Base-by-base conservation (phyloP, 2,329 filamentous ascomycete genomes). In the Emmonsiellopsis sp. region DNA sequence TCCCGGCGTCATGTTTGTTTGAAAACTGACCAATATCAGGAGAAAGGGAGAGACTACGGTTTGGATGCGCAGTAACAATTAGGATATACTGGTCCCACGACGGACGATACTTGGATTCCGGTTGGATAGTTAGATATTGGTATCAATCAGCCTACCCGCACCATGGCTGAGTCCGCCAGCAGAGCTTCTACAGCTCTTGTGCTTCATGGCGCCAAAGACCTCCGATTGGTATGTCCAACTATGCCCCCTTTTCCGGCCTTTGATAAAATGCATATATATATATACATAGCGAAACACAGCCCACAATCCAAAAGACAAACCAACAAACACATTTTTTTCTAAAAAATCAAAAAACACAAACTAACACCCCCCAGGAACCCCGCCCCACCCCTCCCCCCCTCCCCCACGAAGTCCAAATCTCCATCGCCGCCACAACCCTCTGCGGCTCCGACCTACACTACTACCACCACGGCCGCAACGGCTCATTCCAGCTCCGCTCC, bases 401-500 rank as follows among this genome's bases (percentile, higher is more conserved):
- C 42, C 65, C 71, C 32, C 66, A 70, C 57, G 82, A 87, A 65
- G 77, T 87, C 51, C 80, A 87, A 70, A 70, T 87, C 57, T 75
- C 78, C 57, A 76, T 87, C 57, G 79, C 78, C 57, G 77, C 80
- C 59, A 87, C 84, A 4, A 84, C 84, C 32, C 81, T 88, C 63
- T 87, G 84, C 68, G 84, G 84, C 64, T 84, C 80, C 49, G 84
- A 88, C 67, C 77, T 85, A 5, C 85, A 95, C 77, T 95, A 95
- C 82, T 95, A 88, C 80, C 76, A 81, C 58, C 86, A 94, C 69
- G 88, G 88, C 64, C 84, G 86, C 65, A 95, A 95, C 71, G 90
- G 89, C 67, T 83, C 88, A 76, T 95, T 90, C 65, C 79, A 91
- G 55, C 83, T 94, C 54, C 84, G 82, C 65, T 82, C 88, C 60